phyloP scores from a whole-genome alignment of 2,329 filamentous ascomycete genomes.

The Mollisia scopiformis region DNA sequence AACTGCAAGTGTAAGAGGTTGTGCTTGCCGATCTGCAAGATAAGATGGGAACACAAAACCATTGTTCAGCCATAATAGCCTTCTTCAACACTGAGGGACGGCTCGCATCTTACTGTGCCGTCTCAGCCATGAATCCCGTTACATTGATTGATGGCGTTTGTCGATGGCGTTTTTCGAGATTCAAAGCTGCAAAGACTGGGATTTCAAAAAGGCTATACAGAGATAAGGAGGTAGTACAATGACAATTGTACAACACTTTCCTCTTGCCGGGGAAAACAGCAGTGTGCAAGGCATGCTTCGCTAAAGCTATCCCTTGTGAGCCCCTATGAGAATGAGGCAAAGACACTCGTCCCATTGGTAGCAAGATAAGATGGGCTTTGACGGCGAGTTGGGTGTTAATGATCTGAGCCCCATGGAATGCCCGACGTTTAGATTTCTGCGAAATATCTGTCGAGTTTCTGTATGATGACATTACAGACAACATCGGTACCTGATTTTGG shows the following conservation, averaged over 20 bases:
- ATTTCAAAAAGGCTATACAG: background rate
- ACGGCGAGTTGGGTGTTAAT: background rate
- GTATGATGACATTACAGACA: background rate
- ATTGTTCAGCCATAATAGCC: background rate
- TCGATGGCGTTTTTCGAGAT: background rate
- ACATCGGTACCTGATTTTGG: too few species aligned
- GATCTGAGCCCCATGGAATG: background rate
- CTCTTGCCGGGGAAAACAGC: background rate
- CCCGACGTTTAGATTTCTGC: background rate
- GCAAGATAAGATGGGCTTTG: background rate
- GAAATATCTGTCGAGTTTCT: background rate
- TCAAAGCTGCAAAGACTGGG: conserved; percentile 3
- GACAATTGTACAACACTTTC: conserved; percentile 4
- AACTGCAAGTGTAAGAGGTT: background rate
- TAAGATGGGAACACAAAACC: conserved; percentile 1
- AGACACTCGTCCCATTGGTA: background rate
- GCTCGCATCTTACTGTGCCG: background rate
- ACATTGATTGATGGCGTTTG: background rate
- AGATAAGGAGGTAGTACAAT: conserved; percentile 7
- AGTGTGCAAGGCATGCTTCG: background rate
- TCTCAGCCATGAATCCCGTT: background rate
- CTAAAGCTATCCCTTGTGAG: background rate
- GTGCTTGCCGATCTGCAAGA: background rate
- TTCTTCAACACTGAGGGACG: background rate
- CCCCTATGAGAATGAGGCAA: background rate